Base-by-base conservation (phyloP, 1,284 basidiomycete species). In the Leccinum subrobustum region DNA sequence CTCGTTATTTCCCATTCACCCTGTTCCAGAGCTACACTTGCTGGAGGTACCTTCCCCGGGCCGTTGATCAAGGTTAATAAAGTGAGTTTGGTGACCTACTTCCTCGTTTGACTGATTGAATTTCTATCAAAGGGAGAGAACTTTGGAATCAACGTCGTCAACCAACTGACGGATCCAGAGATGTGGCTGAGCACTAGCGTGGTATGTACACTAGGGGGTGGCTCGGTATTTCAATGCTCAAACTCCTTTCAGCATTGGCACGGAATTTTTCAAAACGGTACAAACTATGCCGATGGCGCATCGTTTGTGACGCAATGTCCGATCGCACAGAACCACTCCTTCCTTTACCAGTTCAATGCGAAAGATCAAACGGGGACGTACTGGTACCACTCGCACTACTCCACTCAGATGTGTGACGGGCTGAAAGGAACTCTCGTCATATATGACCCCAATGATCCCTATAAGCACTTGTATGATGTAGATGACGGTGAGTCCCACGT, bases 371-470 rank as follows among this genome's bases (percentile, higher is more conserved):
- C 70, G 29, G 77, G 81, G 12, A 77, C 80, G 2, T 77, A 74
- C 64, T 82, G 81, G 70, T 82, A 80, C 57, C 80, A 81, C 60
- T 80, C 78, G 3, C 80, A 82, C 64, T 76, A 75, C 57, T 76
- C 66, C 1, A 20, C 64, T 12, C 79, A 81, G 35, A 54, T 29
- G 1, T 71, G 72, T 31, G 70, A 72, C 29, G 73, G 73, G 4
- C 58, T 73, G 25, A 64, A 66, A 47, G 69, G 72, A 1, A 68
- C 71, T 7, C 50, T 71, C 14, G 66, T 77, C 9, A 67, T 78
- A 7, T 75, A 78, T 20, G 76, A 77, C 44, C 75, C 71, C 9
- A 0, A 70, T 35, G 75, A 77, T 54, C 77, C 76, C 4, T 69
- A 70, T 37, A 23, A 53, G 16, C 4, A 5, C 31, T 58, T 73